phyloP scores from a whole-genome alignment of 305 asterid species.

The Ilex paraguariensis region DNA sequence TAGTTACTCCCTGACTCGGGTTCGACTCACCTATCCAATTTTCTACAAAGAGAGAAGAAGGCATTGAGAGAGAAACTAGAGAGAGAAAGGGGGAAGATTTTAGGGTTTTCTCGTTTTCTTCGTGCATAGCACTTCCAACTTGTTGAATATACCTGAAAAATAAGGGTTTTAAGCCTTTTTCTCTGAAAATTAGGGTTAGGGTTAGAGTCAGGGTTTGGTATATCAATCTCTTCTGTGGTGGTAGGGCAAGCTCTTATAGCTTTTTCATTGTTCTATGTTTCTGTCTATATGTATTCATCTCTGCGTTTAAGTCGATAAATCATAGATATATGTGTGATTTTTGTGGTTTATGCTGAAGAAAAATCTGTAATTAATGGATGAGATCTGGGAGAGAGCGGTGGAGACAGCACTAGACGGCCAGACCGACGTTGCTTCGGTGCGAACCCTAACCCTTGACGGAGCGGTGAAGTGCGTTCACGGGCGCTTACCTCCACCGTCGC shows the following conservation, averaged over 20 bases:
- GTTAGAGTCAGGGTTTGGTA: not conserved
- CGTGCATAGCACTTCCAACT: not conserved
- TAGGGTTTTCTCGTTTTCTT: not conserved
- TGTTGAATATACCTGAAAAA: not conserved
- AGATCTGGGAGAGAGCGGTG: constrained; percentile 94
- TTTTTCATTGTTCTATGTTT: not conserved
- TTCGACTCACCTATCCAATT: constrained; percentile 45
- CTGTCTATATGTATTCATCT: not conserved
- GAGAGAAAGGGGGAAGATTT: constrained; percentile 19
- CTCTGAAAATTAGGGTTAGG: not conserved
- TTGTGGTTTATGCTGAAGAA: constrained; percentile 4
- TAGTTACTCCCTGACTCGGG: constrained; percentile 49
- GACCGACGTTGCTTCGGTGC: constrained; percentile 58
- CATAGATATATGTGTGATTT: not conserved
- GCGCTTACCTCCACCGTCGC: constrained; percentile 78
- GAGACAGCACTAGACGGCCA: constrained; percentile 86
- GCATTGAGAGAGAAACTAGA: constrained; percentile 17
- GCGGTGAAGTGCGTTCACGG: constrained; percentile 91
- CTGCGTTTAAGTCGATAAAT: not conserved
- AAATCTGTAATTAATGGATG: constrained; percentile 48
- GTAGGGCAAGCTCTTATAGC: not conserved
- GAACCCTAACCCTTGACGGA: constrained; percentile 78
- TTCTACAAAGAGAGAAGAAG: constrained; percentile 23
- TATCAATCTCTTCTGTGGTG: not conserved
- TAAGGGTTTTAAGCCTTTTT: not conserved